These are phyloP conservation scores for Umbelopsis sp. DNA, from an alignment of 192 early-diverging fungal species.

Conservation along the genomic window DNA sequence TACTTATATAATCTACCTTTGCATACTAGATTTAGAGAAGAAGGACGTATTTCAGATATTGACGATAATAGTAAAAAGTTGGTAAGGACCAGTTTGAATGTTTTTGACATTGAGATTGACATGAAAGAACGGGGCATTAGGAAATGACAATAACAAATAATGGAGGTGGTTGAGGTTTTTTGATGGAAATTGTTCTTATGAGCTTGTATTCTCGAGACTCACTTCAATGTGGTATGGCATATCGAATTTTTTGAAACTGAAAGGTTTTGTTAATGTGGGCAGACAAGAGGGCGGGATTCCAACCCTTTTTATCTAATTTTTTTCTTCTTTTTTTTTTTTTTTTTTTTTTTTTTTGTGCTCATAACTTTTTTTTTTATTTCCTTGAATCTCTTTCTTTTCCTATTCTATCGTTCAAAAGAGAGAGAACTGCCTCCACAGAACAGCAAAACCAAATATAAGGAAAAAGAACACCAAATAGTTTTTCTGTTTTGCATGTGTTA, in stretches of 20 bases:
- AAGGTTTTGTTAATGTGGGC: neutral
- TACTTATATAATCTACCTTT: neutral
- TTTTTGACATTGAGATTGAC: no score
- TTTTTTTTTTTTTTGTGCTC: neutral
- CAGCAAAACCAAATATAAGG: no score
- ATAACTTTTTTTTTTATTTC: no score
- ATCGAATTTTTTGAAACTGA: neutral
- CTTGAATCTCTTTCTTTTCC: no score
- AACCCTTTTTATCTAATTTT: neutral
- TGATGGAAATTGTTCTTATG: neutral
- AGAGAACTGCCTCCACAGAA: no score
- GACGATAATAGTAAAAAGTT: no score
- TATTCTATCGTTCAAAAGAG: neutral
- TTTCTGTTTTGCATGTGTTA: neutral
- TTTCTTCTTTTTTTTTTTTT: neutral
- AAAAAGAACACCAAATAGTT: neutral
- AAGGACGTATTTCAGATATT: no score
- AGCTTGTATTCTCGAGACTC: neutral
- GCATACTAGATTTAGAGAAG: no score
- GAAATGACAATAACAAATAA: no score
- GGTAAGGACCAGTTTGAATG: no score
- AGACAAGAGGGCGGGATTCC: neutral
- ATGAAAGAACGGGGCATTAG: no score
- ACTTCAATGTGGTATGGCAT: conserved; percentile 15
- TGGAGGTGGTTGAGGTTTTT: no score